phyloP scores from a whole-genome alignment of 2,329 filamentous ascomycete genomes.

The Alternaria ventricosa region DNA sequence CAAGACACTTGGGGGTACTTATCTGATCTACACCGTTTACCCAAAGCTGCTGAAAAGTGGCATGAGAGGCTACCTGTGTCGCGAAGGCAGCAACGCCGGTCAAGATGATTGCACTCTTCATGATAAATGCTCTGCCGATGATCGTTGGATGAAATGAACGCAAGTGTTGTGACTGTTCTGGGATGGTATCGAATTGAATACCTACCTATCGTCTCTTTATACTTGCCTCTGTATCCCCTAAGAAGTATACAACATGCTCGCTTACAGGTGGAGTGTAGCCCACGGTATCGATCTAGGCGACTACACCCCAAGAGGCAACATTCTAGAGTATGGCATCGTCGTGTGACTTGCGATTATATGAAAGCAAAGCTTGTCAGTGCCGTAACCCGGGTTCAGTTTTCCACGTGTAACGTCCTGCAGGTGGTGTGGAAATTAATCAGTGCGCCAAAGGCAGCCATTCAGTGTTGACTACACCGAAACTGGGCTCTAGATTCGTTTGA shows the following conservation, averaged over 20 bases:
- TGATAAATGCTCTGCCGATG: neutral
- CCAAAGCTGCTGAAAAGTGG: constrained; percentile 44
- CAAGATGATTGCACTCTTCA: constrained; percentile 8
- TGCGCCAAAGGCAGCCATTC: neutral
- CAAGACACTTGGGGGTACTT: constrained; percentile 3
- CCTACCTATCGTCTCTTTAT: neutral
- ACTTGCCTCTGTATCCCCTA: neutral
- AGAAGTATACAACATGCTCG: neutral
- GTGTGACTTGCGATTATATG: constrained; percentile 15
- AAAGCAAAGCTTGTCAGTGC: constrained; percentile 13
- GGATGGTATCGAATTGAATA: neutral
- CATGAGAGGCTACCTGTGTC: constrained; percentile 36
- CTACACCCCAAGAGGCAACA: neutral
- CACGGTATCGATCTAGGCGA: neutral
- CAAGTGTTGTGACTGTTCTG: neutral
- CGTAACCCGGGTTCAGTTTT: constrained; percentile 2
- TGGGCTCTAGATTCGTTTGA: neutral
- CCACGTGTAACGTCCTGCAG: neutral
- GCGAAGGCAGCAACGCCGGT: constrained; percentile 32
- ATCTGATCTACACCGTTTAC: constrained; percentile 39
- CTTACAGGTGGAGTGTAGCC: neutral
- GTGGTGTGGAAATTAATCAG: constrained; percentile 12
- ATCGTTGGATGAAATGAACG: neutral
- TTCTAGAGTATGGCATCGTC: neutral
- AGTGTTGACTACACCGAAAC: neutral